A percentile compares a stretch with the other conserved stretches of the same genome.
These are phyloP conservation scores for Tubosaeta brunneosetosa DNA, from an alignment of 768 basidiomycete species.

Conservation along the genomic window DNA sequence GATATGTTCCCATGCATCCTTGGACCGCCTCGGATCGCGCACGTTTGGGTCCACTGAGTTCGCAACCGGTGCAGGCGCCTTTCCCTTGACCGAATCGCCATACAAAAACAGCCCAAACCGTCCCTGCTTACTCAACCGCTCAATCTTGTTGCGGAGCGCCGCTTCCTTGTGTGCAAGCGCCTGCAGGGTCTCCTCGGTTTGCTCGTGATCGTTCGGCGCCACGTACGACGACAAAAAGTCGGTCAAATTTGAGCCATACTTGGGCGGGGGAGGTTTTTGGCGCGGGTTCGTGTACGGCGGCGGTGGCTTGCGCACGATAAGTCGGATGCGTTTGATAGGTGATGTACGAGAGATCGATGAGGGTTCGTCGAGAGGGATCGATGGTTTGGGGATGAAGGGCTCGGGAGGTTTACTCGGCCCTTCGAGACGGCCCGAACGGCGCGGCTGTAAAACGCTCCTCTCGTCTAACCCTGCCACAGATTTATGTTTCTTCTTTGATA, in stretches of 20 bases:
- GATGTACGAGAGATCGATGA: conserved; percentile 14
- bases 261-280: conserved; percentile 56
- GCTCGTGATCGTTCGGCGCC: conserved; percentile 46
- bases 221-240: conserved; percentile 61
- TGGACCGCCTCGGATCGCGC: conserved; percentile 23
- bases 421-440: conserved; percentile 21
- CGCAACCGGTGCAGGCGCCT: neutral
- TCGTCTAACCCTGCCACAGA: conserved; percentile 8
- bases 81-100: conserved; percentile 20
- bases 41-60: conserved; percentile 15
- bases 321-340: conserved; percentile 54
- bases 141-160: conserved; percentile 39
- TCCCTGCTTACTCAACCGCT: conserved; percentile 43
- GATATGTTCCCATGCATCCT: conserved; percentile 58
- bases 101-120: conserved; percentile 40
- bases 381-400: neutral
- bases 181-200: conserved; percentile 37
- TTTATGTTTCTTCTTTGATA: conserved; percentile 26
- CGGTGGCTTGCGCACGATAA: conserved; percentile 63
- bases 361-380: neutral
- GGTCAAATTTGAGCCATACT: conserved; percentile 50
- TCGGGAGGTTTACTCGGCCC: conserved; percentile 10
- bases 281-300: conserved; percentile 58
- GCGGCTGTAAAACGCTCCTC: conserved; percentile 3
- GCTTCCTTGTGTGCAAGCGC: conserved; percentile 41